Percentiles rank a stretch among this genome's conserved stretches.
phyloP scores from a whole-genome alignment of 306 rosid species.

The Arachis hypogaea region DNA sequence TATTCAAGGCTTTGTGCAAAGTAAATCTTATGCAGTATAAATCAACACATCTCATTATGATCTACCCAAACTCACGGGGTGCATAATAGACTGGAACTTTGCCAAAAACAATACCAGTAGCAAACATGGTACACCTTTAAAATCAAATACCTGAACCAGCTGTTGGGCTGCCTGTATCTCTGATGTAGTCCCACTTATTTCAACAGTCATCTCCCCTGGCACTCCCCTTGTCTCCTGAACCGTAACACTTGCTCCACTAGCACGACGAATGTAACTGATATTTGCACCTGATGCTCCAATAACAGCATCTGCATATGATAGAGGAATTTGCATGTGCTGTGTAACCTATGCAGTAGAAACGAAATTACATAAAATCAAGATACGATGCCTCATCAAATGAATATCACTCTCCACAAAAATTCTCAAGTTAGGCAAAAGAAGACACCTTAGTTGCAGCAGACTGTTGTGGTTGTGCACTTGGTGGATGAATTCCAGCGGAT shows the following conservation, averaged over 20 bases:
- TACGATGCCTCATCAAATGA: background rate
- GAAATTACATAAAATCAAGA: constrained; percentile 14
- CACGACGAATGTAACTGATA: constrained; percentile 54
- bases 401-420: background rate
- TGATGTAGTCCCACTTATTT: constrained; percentile 49
- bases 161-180: constrained; percentile 54
- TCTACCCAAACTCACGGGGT: background rate
- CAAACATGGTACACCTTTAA: background rate
- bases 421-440: constrained; percentile 11
- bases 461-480: constrained; percentile 38
- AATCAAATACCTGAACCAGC: constrained; percentile 49
- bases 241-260: constrained; percentile 53
- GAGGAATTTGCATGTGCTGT: constrained; percentile 57
- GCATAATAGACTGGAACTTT: constrained; percentile 1
- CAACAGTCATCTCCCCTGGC: constrained; percentile 57
- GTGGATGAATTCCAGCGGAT: constrained; percentile 37
- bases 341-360: constrained; percentile 42
- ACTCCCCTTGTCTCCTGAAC: constrained; percentile 54
- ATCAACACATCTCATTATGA: background rate
- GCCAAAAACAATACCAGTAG: constrained; percentile 16
- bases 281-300: constrained; percentile 51
- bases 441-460: constrained; percentile 44
- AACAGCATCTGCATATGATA: constrained; percentile 53
- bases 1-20: background rate
- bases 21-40: background rate